Evolutionary conservation across 1,139 yeast species (phyloP).

Genomic region (Meyerozyma smithsonii): DNA sequence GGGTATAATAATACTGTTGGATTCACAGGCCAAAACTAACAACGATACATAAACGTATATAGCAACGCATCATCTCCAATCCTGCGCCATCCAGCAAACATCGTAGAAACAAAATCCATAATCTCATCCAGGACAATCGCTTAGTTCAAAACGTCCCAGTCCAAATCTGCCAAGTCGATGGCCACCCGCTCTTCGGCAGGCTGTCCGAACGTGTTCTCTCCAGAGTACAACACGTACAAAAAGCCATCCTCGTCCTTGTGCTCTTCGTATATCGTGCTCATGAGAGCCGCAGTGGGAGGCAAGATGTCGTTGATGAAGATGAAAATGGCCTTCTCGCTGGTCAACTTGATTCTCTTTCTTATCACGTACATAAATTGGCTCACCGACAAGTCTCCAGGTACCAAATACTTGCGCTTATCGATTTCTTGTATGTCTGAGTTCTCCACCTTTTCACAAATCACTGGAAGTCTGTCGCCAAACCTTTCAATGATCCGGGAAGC

Average conservation of each 20-base stretch:
- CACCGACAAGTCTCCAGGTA: constrained; percentile 92
- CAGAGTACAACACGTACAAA: constrained; percentile 85
- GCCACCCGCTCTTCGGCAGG: constrained; percentile 20
- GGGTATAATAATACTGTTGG: not conserved
- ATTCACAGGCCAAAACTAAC: not conserved
- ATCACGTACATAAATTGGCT: constrained; percentile 98
- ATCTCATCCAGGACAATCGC: not conserved
- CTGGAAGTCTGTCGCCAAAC: constrained; percentile 91
- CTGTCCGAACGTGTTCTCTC: constrained; percentile 78
- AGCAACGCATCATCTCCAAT: not conserved
- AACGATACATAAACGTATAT: not conserved
- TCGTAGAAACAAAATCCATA: not conserved
- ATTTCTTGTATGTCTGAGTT: constrained; percentile 94
- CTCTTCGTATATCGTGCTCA: constrained; percentile 92
- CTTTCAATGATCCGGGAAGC: constrained; percentile 87
- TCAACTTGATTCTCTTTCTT: constrained; percentile 90
- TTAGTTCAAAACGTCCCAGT: not conserved
- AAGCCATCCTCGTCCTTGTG: constrained; percentile 98
- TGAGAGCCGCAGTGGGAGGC: constrained; percentile 96
- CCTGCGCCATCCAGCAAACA: not conserved
- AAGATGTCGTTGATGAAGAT: constrained; percentile 93
- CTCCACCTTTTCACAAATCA: constrained; percentile 95
- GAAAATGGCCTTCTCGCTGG: constrained; percentile 96
- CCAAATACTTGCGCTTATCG: constrained; percentile 94
- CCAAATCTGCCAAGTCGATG: constrained; percentile 26